Base-by-base conservation (phyloP, 108 stramenopile genomes). In the Nitzschia sp. region DNA sequence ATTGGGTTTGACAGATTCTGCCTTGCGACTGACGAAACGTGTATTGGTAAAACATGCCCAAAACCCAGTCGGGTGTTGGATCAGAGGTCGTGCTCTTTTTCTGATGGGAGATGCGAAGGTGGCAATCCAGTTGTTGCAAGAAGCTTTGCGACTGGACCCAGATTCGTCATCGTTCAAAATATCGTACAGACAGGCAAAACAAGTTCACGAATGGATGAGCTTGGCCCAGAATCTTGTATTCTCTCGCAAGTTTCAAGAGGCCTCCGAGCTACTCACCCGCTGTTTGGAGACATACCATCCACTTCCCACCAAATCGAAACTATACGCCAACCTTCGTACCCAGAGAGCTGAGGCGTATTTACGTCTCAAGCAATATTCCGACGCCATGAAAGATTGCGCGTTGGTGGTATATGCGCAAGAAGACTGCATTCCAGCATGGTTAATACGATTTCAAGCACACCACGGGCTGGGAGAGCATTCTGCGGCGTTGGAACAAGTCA, bases 81-180 rank as follows among this genome's bases (percentile, higher is more conserved):
- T 78, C 5, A 73, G 78, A 17, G 82, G 82, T 27, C 69, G 70
- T 19, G 57, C 70, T 26, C 11, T 58, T 13, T 63, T 80, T 19
- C 45, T 80, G 19, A 73, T 65, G 67, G 72, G 67, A 4, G 82
- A 80, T 16, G 27, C 23, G 1, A 68, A 75, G n/a, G 29, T 38
- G 13, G 77, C 65, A 9, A 13, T 69, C 3, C 23, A 55, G 23
- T 27, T 76, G 31, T 55, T 84, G 25, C 73, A 67, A 53, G 78
- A 79, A 52, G 75, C 72, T 13, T n/a, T 75, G 8, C 70, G 82
- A 58, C 48, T 73, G 13, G 82, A 80, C 62, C 82, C 82, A 4
- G 82, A 84, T 34, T 62, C 38, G 9, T 11, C 19, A 31, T 36
- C 25, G 23, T 52, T 52, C 16, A 61, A 71, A 28, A 23, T 34